Conservation (phyloP, 202 grass and related monocot genomes). For the Schoenoplectus triqueter region DNA sequence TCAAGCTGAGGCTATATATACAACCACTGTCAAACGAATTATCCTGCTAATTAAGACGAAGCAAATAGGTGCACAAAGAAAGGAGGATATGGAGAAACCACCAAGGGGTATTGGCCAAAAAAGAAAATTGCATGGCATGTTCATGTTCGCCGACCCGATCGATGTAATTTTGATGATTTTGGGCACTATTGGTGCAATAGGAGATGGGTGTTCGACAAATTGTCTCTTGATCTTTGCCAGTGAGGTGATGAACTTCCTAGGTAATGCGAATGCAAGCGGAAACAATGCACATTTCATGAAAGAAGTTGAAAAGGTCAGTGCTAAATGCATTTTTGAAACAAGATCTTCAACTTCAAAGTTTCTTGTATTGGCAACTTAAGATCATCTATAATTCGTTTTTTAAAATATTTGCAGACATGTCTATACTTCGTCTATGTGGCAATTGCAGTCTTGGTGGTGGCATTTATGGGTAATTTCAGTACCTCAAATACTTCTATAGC, state of each 20-base stretch:
- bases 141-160: conserved; percentile 69
- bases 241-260: conserved; percentile 89
- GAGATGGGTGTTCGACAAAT: conserved; percentile 92
- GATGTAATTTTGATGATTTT: conserved; percentile 76
- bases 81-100: conserved; percentile 17
- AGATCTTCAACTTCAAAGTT: background rate
- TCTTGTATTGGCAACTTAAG: background rate
- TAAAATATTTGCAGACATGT: conserved; percentile 63
- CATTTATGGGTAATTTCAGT: conserved; percentile 74
- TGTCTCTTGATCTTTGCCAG: conserved; percentile 92
- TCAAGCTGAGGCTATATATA: conserved; percentile 24
- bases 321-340: conserved; percentile 3
- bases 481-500: background rate
- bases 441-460: conserved; percentile 80
- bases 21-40: background rate
- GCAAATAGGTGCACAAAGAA: conserved; percentile 40
- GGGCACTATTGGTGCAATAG: conserved; percentile 80
- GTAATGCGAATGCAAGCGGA: conserved; percentile 50
- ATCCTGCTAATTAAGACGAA: background rate
- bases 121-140: conserved; percentile 63
- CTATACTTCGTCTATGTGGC: conserved; percentile 92
- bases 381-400: conserved; percentile 8
- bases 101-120: conserved; percentile 16
- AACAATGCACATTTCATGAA: conserved; percentile 67
- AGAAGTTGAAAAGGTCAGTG: conserved; percentile 80